Conservation (phyloP, 495 filamentous ascomycete genomes). For the Neurospora sp. region DNA sequence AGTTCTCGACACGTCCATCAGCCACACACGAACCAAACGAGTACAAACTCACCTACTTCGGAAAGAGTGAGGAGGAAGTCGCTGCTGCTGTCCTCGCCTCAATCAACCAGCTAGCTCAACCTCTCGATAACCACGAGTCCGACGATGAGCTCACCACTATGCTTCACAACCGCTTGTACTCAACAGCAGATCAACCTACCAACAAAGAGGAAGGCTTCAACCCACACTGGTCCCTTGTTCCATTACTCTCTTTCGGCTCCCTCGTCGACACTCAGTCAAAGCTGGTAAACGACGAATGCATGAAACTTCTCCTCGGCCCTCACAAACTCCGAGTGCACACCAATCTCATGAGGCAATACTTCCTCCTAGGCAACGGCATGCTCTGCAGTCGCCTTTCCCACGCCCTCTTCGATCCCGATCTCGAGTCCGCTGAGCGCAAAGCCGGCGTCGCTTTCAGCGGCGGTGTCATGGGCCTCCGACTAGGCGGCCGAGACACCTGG, state of each 20-base stretch:
- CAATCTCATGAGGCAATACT: slow-evolving; percentile 64
- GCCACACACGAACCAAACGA: neutral
- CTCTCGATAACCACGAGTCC: slow-evolving; percentile 9
- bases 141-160: slow-evolving; percentile 24
- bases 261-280: slow-evolving; percentile 62
- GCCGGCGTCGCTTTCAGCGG: slow-evolving; percentile 56
- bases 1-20: neutral
- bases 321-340: slow-evolving; percentile 70
- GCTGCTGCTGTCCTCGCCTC: slow-evolving; percentile 40
- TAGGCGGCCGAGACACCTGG: slow-evolving; percentile 72
- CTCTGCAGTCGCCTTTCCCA: slow-evolving; percentile 70
- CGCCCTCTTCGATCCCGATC: slow-evolving; percentile 79
- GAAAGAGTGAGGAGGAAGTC: slow-evolving; percentile 39
- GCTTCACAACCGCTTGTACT: slow-evolving; percentile 19
- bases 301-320: slow-evolving; percentile 69
- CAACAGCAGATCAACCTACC: neutral
- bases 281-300: slow-evolving; percentile 64
- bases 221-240: slow-evolving; percentile 61
- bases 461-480: slow-evolving; percentile 66
- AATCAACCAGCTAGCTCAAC: slow-evolving; percentile 33
- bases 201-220: slow-evolving; percentile 33
- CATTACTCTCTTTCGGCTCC: slow-evolving; percentile 66
- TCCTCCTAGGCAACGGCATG: slow-evolving; percentile 73
- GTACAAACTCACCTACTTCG: slow-evolving; percentile 35
- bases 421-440: slow-evolving; percentile 65